Base-by-base conservation (phyloP, 306 rosid genomes). In the Mimosa bimucronata region DNA sequence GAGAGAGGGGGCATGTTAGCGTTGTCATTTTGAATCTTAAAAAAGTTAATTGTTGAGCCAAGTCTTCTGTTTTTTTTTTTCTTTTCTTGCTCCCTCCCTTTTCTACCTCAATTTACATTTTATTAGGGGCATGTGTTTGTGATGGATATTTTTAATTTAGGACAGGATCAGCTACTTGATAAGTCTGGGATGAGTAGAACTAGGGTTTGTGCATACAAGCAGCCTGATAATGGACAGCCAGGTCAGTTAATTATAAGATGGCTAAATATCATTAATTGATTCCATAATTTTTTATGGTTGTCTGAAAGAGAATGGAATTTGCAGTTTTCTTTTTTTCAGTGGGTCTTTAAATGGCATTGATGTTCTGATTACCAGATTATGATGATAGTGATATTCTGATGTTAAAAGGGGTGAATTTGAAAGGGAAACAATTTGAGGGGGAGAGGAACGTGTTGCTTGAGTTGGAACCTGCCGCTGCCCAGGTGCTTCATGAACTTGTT, bases 401-500 rank as follows among this genome's bases (percentile, higher is more conserved):
- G 73, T 78, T 82, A 84, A 86, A 84, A 83, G 77, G 74, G 75
- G 73, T 79, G 71, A 82, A 80, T 85, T 83, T 79, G 68, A 86
- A 86, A 82, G 90, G 81, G 75, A 91, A 82, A 75, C 86, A 79
- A 28, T 52, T 50, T 42, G 75, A 79, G 60, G 89, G 85, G 78
- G 81, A 57, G 80, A 74, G 52, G 80, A 71, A 40, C 76, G 48
- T 50, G n/a, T 81, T 87, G 75, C 87, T 78, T 68, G 87, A 87
- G 70, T 83, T 93, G 77, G 97, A 90, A 70, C 90, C 97, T 50
- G 66, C 80, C 77, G 87, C 85, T 50, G 80, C 78, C 75, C 94
- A 82, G 88, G 92, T 90, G 89, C 97, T 93, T 85, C 97, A 86
- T 84, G 93, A 88, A 83, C 91, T 96, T 75, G 83, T 93, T 84